Base-by-base conservation (phyloP, 1,284 basidiomycete genomes). In the Ganoderma meredithae region DNA sequence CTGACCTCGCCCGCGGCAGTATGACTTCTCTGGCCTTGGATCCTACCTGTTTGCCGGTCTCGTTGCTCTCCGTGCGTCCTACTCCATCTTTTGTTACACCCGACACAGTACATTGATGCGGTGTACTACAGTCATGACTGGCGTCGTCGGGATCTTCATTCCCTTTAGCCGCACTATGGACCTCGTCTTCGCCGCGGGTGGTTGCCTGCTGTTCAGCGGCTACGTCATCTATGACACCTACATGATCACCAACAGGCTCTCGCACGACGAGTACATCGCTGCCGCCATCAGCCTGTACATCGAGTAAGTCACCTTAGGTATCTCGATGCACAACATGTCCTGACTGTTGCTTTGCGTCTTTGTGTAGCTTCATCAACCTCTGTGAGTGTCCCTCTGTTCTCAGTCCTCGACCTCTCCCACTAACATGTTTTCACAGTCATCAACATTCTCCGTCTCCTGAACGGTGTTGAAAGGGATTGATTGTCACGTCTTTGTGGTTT, bases 151-250 rank as follows among this genome's bases (percentile, higher is more conserved):
- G 52, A 77, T 95, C 41, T 92, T 97, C 80, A 81, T 97, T 65
- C 95, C 95, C 1, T 96, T 95, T 82, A 83, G 83, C 75, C 83
- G 83, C 67, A 92, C 91, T 3, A 85, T 92, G 80, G 94, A 96
- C 74, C 82, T 96, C 66, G 81, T 94, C 70, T 92, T 90, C 73
- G 91, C 95, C n/a, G 83, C 87, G 40, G 88, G 88, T n/a, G 95
- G 92, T 10, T 90, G 88, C 73, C 82, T 96, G 56, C 79, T 97
- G 67, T 97, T 97, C 84, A 93, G 91, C 71, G 93, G 90, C 44
- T 94, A 95, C 75, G 84, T 95, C 72, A 88, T 94, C 72, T 96
- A 92, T 76, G 95, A 97, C 78, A 97, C 95, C 1, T 94, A 92
- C 79, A 79, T 90, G 69, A 95, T 97, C 80, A 94, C 92, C 79